A percentile compares a stretch with the other conserved stretches of the same genome.
These are phyloP conservation scores for Davidsoniella neocaledoniae DNA, from an alignment of 2,329 filamentous ascomycete species.

Conservation along the genomic window DNA sequence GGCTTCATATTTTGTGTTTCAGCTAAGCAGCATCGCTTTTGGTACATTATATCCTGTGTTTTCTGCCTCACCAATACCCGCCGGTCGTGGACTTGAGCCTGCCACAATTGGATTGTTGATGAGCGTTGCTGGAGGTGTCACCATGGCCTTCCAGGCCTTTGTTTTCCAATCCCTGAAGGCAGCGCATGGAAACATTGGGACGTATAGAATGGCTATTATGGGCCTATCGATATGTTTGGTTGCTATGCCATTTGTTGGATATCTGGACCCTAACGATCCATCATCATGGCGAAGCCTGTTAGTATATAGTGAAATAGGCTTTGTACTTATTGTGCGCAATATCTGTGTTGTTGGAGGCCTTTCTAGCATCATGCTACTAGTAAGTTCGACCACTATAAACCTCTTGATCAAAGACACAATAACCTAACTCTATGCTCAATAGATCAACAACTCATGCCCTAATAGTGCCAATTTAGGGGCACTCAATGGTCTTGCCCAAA, in stretches of 20 bases:
- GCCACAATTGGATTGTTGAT: slow-evolving; percentile 72
- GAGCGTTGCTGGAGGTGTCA: slow-evolving; percentile 67
- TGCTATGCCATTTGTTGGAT: slow-evolving; percentile 79
- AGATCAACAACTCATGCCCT: slow-evolving; percentile 10
- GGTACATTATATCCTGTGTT: slow-evolving; percentile 94
- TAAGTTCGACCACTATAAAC: slow-evolving; percentile 28
- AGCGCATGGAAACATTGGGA: slow-evolving; percentile 68
- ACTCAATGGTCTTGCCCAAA: slow-evolving; percentile 86
- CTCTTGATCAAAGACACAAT: not conserved
- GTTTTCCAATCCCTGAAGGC: slow-evolving; percentile 66
- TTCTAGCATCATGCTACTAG: slow-evolving; percentile 74
- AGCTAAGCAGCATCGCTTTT: slow-evolving; percentile 85
- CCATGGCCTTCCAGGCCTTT: slow-evolving; percentile 79
- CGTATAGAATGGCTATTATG: slow-evolving; percentile 62
- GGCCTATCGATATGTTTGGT: slow-evolving; percentile 71
- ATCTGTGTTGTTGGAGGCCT: slow-evolving; percentile 78
- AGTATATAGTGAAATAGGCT: slow-evolving; percentile 67
- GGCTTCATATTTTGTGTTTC: slow-evolving; percentile 78
- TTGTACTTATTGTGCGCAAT: slow-evolving; percentile 73
- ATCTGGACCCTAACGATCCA: slow-evolving; percentile 33
- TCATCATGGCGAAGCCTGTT: slow-evolving; percentile 30
- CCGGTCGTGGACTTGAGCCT: slow-evolving; percentile 58
- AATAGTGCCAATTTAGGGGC: slow-evolving; percentile 54
- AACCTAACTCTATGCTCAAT: not conserved
- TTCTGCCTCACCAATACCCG: slow-evolving; percentile 55